Evolutionary conservation across 2,329 filamentous ascomycete genomes (phyloP).

Genomic region (Exophiala sideris): DNA sequence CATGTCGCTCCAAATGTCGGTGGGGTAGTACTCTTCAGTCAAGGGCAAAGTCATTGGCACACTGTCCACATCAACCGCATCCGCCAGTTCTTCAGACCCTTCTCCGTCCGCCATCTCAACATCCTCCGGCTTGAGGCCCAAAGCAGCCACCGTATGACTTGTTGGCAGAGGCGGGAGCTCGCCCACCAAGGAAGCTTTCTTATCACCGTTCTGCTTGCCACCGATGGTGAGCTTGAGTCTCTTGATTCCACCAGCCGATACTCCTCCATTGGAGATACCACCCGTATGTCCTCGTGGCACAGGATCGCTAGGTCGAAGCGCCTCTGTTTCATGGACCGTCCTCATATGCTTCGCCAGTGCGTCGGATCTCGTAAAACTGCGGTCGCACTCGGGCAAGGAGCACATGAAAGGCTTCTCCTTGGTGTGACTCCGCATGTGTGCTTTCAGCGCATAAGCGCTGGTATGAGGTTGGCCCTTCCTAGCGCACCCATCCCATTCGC

Average conservation of each 20-base stretch:
- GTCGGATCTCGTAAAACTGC: conserved; percentile 92
- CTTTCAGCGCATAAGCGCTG: conserved; percentile 91
- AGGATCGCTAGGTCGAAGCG: conserved; percentile 65
- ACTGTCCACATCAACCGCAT: conserved; percentile 35
- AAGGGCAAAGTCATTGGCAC: conserved; percentile 34
- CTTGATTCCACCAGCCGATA: conserved; percentile 16
- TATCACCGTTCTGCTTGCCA: conserved; percentile 24
- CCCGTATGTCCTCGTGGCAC: conserved; percentile 40
- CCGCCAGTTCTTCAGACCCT: conserved; percentile 21
- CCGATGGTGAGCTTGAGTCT: conserved; percentile 29
- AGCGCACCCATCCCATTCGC: conserved; percentile 89
- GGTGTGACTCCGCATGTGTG: conserved; percentile 96
- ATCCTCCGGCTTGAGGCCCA: conserved; percentile 29
- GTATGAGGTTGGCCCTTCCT: conserved; percentile 89
- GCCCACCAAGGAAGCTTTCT: conserved; percentile 20
- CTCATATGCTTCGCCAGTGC: conserved; percentile 97
- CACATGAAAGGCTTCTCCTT: conserved; percentile 98
- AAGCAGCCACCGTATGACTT: conserved; percentile 8
- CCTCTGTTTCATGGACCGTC: conserved; percentile 96
- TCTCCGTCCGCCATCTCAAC: conserved; percentile 31
- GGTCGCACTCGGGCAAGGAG: conserved; percentile 91
- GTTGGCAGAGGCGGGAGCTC: conserved; percentile 28
- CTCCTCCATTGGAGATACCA: conserved; percentile 28
- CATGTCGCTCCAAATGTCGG: conserved; percentile 40
- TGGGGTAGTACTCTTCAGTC: conserved; percentile 29